Percentiles rank a stretch among this genome's conserved stretches.
phyloP scores from a whole-genome alignment of 768 basidiomycete genomes.

The Sistotremastrum niveocremeum region DNA sequence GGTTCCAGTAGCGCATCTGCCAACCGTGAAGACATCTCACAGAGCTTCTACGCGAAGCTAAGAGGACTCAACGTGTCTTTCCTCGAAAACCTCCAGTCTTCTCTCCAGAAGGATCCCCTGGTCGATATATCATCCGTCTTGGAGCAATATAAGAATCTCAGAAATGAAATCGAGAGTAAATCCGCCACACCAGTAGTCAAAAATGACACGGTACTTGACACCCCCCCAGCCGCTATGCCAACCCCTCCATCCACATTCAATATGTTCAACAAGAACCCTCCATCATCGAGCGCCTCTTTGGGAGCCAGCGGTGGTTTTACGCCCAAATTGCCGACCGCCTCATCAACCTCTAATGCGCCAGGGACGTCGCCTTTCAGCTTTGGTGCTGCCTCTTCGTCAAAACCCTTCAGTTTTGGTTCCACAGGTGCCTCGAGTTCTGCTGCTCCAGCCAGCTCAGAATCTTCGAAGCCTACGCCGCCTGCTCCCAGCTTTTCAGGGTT shows the following conservation, averaged over 20 bases:
- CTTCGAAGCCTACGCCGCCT: not conserved
- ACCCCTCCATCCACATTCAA: constrained; percentile 3
- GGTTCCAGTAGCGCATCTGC: constrained; percentile 1
- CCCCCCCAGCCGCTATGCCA: constrained; percentile 4
- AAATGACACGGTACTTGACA: not conserved
- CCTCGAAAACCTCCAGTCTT: constrained; percentile 40
- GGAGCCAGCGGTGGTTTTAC: constrained; percentile 11
- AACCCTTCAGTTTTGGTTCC: too few relatives aligned
- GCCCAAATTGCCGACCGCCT: constrained; percentile 5
- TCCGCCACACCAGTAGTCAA: constrained; percentile 26
- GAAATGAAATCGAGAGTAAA: constrained; percentile 41
- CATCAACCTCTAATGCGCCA: not conserved
- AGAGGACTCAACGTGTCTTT: constrained; percentile 64
- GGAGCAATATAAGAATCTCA: constrained; percentile 44
- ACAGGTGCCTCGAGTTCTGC: too few relatives aligned
- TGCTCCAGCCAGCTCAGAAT: too few relatives aligned
- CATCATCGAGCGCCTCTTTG: not conserved
- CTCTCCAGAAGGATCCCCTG: constrained; percentile 58
- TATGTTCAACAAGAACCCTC: not conserved
- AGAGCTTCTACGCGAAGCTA: constrained; percentile 52
- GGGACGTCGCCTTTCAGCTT: constrained; percentile 7
- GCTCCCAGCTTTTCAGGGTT: not conserved
- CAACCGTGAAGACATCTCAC: constrained; percentile 22
- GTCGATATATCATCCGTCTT: constrained; percentile 42
- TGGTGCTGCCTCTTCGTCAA: not conserved